phyloP scores from a whole-genome alignment of 768 basidiomycete species.

The Mycena epipterygia region DNA sequence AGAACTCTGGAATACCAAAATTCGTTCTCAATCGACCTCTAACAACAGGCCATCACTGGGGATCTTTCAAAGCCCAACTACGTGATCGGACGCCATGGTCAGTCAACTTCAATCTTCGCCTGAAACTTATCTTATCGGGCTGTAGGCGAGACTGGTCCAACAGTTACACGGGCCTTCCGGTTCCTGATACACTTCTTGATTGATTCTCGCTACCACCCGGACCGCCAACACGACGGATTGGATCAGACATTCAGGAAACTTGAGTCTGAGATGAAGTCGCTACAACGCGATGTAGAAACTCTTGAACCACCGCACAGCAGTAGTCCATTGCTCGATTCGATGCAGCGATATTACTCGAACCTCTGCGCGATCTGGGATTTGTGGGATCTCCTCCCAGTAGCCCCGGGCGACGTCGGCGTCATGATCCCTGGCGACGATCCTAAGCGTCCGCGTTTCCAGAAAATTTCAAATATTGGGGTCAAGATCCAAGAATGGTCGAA shows the following conservation, averaged over 20 bases:
- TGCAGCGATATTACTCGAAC: not conserved
- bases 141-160: constrained; percentile 10
- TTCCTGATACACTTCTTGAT: constrained; percentile 21
- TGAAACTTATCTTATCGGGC: not conserved
- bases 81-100: not conserved
- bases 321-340: constrained; percentile 10
- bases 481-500: not conserved
- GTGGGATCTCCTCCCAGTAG: not conserved
- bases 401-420: constrained; percentile 11
- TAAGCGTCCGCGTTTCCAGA: constrained; percentile 2
- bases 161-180: constrained; percentile 8
- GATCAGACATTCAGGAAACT: constrained; percentile 6
- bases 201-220: constrained; percentile 11
- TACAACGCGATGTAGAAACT: not conserved
- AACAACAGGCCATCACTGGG: constrained; percentile 6
- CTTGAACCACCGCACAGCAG: not conserved
- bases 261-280: not conserved
- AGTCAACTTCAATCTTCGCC: not conserved
- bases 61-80: constrained; percentile 3
- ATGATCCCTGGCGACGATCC: constrained; percentile 12
- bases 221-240: constrained; percentile 7
- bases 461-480: not conserved
- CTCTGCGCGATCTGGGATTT: constrained; percentile 18
- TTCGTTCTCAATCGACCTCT: too few species aligned
- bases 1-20: too few species aligned